A percentile compares a stretch with the other conserved stretches of the same genome.
phyloP scores from a whole-genome alignment of 768 basidiomycete genomes.

The Leccinum subgranulosum region DNA sequence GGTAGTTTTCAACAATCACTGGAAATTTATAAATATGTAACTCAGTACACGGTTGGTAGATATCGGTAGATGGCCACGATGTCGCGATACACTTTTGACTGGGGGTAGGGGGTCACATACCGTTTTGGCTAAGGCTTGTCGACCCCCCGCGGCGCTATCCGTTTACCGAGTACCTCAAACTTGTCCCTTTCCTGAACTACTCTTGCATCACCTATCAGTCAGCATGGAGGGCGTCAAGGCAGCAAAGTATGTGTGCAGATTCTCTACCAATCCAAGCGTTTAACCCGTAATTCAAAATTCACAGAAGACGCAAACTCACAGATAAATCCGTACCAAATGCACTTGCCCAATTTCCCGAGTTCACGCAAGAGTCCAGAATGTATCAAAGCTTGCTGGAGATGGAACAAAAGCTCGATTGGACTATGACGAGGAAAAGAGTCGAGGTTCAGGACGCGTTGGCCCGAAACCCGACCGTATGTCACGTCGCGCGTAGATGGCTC shows the following conservation, averaged over 20 bases:
- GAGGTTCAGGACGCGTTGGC: slow-evolving; percentile 90
- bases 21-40: too few relatives aligned
- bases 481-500: background rate
- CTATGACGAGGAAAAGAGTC: slow-evolving; percentile 83
- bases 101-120: slow-evolving; percentile 12
- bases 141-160: background rate
- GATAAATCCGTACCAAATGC: slow-evolving; percentile 79
- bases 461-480: slow-evolving; percentile 56
- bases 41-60: too few relatives aligned
- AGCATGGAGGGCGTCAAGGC: slow-evolving; percentile 32
- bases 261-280: background rate
- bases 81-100: too few relatives aligned
- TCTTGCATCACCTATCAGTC: background rate
- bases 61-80: too few relatives aligned
- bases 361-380: slow-evolving; percentile 79
- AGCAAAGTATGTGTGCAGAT: slow-evolving; percentile 28
- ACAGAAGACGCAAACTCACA: slow-evolving; percentile 73
- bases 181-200: background rate
- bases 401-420: slow-evolving; percentile 94
- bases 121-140: background rate
- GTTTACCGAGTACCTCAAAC: background rate
- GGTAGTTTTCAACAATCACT: too few relatives aligned
- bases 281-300: background rate
- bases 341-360: slow-evolving; percentile 69
- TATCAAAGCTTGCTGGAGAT: slow-evolving; percentile 84